Base-by-base conservation (phyloP, 1,284 basidiomycete species). In the Ustanciosporium gigantosporum region DNA sequence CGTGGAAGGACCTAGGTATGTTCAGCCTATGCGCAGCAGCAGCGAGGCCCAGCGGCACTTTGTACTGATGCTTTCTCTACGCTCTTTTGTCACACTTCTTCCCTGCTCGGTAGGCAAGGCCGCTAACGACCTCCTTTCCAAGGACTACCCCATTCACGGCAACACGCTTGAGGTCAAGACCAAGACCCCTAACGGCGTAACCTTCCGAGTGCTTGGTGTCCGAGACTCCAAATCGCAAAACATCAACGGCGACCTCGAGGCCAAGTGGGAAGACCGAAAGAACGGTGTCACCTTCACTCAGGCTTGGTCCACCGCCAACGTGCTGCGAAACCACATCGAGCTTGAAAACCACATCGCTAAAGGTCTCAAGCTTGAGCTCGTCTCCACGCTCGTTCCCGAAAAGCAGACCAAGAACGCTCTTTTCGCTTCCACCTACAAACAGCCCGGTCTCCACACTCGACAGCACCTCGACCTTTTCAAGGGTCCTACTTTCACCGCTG, bases 321-420 rank as follows among this genome's bases (percentile, higher is more conserved):
- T 97, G 81, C 88, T 87, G 60, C 81, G 82, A 81, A 89, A 88
- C 74, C 87, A 90, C 81, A 81, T 98, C 68, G 95, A 98, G 85
- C 84, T 97, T 77, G 93, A 97, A 82, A 94, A 96, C 85, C 88
- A 93, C 82, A 87, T 98, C 78, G 91, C 93, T 74, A 91, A 93
- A 82, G 94, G 80, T 71, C 86, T 98, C 81, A 98, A 98, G 84
- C 83, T 98, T 76, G 94, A 97, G 81, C 80, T 96, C 57, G 84
- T 84, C 78, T 88, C 91, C 67, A 85, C 87, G 48, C 85, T 98
- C 69, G 83, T 88, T 73, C 93, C 95, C 48, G 87, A 89, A 74
- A 91, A 89, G 79, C 69, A 76, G 57, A 57, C 68, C 51, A 74
- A 74, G 85, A 85, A 86, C 44, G 90, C 91, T 53, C 82, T 91